phyloP scores from a whole-genome alignment of 139 green algal species.

The Astrephomene gubernaculifera region DNA sequence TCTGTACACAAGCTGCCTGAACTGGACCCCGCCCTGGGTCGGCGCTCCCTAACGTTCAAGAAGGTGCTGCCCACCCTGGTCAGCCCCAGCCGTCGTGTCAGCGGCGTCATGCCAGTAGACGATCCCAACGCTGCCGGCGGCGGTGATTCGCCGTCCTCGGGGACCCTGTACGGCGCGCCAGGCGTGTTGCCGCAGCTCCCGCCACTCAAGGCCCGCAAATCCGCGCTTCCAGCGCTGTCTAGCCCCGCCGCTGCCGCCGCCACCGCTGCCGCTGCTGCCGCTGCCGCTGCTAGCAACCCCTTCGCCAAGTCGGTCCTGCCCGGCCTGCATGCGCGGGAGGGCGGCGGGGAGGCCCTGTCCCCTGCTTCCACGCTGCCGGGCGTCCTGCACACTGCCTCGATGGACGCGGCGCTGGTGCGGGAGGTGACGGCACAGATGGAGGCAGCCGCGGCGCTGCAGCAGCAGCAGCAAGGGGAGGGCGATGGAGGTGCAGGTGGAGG shows the following conservation, averaged over 20 bases:
- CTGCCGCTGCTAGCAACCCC: neutral
- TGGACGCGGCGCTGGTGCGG: neutral
- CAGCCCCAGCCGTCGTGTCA: neutral
- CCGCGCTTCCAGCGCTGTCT: neutral
- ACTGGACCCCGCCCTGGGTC: neutral
- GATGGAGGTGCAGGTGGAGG: no score
- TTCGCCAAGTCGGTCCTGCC: constrained; percentile 11
- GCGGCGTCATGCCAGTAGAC: neutral
- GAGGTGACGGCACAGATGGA: no score
- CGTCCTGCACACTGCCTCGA: neutral
- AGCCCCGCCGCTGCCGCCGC: neutral
- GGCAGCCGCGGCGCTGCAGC: no score
- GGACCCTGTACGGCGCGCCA: neutral
- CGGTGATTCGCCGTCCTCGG: no score
- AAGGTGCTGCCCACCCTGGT: neutral
- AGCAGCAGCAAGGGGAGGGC: no score
- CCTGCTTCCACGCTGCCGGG: neutral
- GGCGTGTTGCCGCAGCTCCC: neutral
- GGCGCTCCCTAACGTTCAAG: neutral
- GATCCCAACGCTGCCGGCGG: neutral
- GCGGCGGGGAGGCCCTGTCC: neutral
- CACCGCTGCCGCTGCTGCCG: neutral
- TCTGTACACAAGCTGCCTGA: neutral
- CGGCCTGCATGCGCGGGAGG: neutral
- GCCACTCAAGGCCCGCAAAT: neutral